Evolutionary conservation across 768 basidiomycete species (phyloP).

Genomic region (Phanerochaete carnosa): DNA sequence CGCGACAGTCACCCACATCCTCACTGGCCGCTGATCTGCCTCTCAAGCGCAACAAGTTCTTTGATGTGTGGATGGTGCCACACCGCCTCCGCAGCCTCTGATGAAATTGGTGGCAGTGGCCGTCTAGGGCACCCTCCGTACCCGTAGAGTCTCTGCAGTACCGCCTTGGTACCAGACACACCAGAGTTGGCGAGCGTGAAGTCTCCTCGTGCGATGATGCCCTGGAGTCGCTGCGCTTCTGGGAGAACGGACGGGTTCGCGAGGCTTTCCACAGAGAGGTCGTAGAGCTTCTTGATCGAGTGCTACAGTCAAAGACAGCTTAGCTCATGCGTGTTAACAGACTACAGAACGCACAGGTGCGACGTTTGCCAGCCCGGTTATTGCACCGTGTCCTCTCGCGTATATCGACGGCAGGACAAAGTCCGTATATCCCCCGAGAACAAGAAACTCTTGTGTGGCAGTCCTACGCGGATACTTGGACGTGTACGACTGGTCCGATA

Average conservation of each 20-base stretch:
- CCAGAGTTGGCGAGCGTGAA: conserved; percentile 73
- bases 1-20: neutral
- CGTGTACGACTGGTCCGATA: conserved; percentile 55
- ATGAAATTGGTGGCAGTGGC: conserved; percentile 68
- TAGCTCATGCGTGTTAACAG: neutral
- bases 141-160: conserved; percentile 70
- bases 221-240: conserved; percentile 75
- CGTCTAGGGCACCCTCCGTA: conserved; percentile 80
- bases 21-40: conserved; percentile 35
- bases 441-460: conserved; percentile 67
- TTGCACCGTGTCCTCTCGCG: conserved; percentile 81
- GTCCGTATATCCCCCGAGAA: conserved; percentile 84
- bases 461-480: conserved; percentile 66
- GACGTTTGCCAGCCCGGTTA: conserved; percentile 85
- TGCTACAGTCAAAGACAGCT: conserved; percentile 34
- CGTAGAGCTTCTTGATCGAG: conserved; percentile 56
- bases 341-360: conserved; percentile 52
- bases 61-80: conserved; percentile 74
- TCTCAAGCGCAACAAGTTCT: conserved; percentile 64
- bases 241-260: conserved; percentile 54
- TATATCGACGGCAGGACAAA: conserved; percentile 73
- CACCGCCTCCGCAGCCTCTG: conserved; percentile 52
- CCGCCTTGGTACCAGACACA: conserved; percentile 81
- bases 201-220: conserved; percentile 77
- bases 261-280: conserved; percentile 55